Base-by-base conservation (phyloP, 2,329 filamentous ascomycete genomes). In the Fusarium dimerum region DNA sequence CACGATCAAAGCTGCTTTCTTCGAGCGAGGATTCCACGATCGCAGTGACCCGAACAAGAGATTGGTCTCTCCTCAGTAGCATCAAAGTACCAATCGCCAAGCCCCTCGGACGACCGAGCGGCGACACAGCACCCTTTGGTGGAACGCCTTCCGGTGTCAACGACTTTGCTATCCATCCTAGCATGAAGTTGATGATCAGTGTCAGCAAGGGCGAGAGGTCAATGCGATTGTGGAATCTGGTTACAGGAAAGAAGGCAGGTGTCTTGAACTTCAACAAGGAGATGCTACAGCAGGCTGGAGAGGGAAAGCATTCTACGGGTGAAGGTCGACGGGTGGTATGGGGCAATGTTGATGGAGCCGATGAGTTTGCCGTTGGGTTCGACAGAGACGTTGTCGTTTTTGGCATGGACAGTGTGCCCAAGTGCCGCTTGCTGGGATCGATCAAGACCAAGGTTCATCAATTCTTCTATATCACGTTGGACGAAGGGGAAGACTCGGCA, bases 221-320 rank as follows among this genome's bases (percentile, higher is more conserved):
- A 66, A 95, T 99, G 89, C 80, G 94, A 59, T 73, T 97, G 59
- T 99, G 94, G 94, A 97, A 99, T 67, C 72, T 99, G 58, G 92
- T 97, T 60, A 97, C 93, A 3, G 94, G 92, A 15, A 96, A 93
- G 76, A 97, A 96, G 76, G 92, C 92, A 1, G 91, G 92, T 30
- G 92, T 96, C 47, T 76, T 99, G 62, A 94, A 90, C 68, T 97
- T 97, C 70, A 83, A 82, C 59, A 80, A 83, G 51, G 83, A 87
- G 1, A 80, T 94, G 64, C 77, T 97, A 47, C 78, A 83, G 42
- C 85, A 89, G 62, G 83, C 89, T 11, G 90, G 90, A 43, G 91
- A 96, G 75, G 83, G 86, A 41, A 85, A 84, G 69, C 86, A 87
- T 69, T 84, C 86, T 42, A 87, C 85, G 42, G 92, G 93, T 12